phyloP scores from a whole-genome alignment of 306 rosid genomes.

The Inga leiocalycina region DNA sequence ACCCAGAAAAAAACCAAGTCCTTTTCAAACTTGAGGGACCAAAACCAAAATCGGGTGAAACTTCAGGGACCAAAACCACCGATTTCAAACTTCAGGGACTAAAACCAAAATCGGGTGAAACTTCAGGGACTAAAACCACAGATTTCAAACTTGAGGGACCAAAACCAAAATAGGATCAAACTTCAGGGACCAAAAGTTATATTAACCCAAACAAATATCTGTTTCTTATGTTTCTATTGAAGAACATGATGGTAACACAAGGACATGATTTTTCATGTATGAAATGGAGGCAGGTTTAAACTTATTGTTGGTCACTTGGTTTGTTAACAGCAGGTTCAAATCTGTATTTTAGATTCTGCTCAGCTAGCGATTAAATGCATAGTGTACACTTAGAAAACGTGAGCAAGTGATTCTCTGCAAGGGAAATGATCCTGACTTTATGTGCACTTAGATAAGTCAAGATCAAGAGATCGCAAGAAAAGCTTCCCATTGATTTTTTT shows the following conservation, averaged over 20 bases:
- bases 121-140: too few relatives aligned
- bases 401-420: neutral
- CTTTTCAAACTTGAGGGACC: too few relatives aligned
- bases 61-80: too few relatives aligned
- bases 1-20: too few relatives aligned
- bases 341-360: neutral
- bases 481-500: neutral
- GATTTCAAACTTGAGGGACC: too few relatives aligned
- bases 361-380: neutral
- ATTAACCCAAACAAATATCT: too few relatives aligned
- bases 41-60: too few relatives aligned
- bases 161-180: too few relatives aligned
- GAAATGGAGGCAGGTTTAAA: neutral
- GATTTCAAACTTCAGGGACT: too few relatives aligned
- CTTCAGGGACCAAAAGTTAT: too few relatives aligned
- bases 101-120: too few relatives aligned
- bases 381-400: neutral
- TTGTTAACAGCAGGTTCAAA: neutral
- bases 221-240: neutral
- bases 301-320: neutral
- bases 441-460: neutral
- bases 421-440: neutral
- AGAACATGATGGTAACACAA: neutral
- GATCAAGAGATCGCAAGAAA: neutral
- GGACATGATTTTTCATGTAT: neutral